Conservation (phyloP, 192 early-diverging fungal genomes). For the Coemansia sp. region DNA sequence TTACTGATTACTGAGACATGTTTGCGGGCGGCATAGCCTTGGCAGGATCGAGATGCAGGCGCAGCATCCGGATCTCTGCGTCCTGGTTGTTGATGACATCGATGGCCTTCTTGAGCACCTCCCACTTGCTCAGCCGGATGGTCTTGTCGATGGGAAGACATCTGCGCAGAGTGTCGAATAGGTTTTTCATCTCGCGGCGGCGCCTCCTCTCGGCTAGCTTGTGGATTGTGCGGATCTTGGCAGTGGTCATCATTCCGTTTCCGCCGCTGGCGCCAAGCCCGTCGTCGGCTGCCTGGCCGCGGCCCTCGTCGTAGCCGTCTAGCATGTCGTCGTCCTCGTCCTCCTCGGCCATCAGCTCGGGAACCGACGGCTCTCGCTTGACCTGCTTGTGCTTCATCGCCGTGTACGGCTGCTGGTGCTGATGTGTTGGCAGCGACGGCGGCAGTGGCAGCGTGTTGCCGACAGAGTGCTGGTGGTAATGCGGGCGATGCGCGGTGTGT, state of each 20-base stretch:
- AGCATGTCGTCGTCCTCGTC: conserved; percentile 28
- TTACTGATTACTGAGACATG: background rate
- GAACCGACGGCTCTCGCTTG: conserved; percentile 26
- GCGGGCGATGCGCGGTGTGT: conserved; percentile 5
- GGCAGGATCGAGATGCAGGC: conserved; percentile 25
- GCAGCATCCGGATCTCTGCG: conserved; percentile 44
- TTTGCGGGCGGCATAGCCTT: conserved; percentile 12
- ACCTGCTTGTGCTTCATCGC: conserved; percentile 7
- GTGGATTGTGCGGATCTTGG: conserved; percentile 80
- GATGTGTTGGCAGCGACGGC: conserved; percentile 3
- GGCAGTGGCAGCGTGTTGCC: background rate
- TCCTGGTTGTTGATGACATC: conserved; percentile 47
- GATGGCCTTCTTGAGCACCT: conserved; percentile 82
- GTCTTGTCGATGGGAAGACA: conserved; percentile 74
- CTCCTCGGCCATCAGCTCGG: conserved; percentile 36
- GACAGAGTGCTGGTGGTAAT: conserved; percentile 9
- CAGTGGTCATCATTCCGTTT: conserved; percentile 45
- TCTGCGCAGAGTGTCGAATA: conserved; percentile 82
- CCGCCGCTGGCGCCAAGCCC: conserved; percentile 12
- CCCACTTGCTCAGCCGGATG: conserved; percentile 85
- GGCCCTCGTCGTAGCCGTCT: conserved; percentile 28
- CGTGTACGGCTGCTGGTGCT: background rate
- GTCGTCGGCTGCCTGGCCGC: conserved; percentile 10
- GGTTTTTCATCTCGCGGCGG: conserved; percentile 85
- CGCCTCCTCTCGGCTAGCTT: conserved; percentile 85